Conservation (phyloP, 371 early-diverging fungal species). For the Mortierella sp. region DNA sequence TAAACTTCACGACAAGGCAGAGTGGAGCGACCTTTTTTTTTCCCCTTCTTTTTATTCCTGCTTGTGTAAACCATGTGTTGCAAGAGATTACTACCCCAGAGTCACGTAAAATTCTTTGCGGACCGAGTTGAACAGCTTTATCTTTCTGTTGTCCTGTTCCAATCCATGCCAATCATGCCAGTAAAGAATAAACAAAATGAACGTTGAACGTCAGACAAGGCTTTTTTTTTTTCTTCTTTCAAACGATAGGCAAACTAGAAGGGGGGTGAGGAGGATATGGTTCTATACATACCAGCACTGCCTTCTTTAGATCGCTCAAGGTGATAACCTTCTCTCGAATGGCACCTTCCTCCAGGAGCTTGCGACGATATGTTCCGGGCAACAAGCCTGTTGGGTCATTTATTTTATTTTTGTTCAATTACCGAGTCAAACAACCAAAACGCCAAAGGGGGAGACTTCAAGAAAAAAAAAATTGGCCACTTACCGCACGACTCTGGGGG, state of each 20-base stretch:
- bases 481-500: conserved; percentile 59
- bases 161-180: no score
- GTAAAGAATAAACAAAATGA: no score
- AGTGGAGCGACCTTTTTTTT: not conserved
- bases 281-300: conserved; percentile 53
- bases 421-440: not conserved
- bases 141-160: conserved; percentile 30
- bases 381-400: conserved; percentile 52
- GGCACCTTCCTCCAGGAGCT: conserved; percentile 47
- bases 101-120: conserved; percentile 55
- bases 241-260: no score
- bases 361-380: conserved; percentile 62
- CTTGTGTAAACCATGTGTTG: not conserved
- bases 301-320: conserved; percentile 56
- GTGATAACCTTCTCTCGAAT: conserved; percentile 56
- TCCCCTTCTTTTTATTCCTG: not conserved
- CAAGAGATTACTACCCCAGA: conserved; percentile 1
- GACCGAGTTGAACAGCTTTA: conserved; percentile 66
- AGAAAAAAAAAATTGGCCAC: conserved; percentile 1
- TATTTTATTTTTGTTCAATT: not conserved
- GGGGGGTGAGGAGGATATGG: no score
- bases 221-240: no score
- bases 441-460: no score
- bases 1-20: not conserved
- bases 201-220: no score